Evolutionary conservation across 257 asterid species (phyloP).

Genomic region (Cinchona pubescens): DNA sequence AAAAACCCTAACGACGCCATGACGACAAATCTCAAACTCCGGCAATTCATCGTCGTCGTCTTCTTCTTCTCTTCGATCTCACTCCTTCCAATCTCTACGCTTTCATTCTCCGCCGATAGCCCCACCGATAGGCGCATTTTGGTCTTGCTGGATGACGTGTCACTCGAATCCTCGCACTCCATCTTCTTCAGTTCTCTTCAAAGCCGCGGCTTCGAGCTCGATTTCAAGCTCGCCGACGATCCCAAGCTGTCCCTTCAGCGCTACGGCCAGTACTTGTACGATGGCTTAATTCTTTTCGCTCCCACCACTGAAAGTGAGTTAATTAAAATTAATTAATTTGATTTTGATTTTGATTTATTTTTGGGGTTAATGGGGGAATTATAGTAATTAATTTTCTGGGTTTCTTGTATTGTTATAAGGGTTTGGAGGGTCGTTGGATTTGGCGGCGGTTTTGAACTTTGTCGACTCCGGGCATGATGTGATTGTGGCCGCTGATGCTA

Average conservation of each 20-base stretch:
- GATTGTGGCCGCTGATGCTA: slow-evolving; percentile 71
- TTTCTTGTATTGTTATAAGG: slow-evolving; percentile 26
- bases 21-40: slow-evolving; percentile 10
- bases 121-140: slow-evolving; percentile 69
- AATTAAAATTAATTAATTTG: neutral
- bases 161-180: slow-evolving; percentile 76
- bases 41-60: slow-evolving; percentile 21
- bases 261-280: slow-evolving; percentile 70
- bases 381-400: neutral
- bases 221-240: slow-evolving; percentile 75
- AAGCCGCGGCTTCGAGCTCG: slow-evolving; percentile 65
- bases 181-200: slow-evolving; percentile 54
- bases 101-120: slow-evolving; percentile 52
- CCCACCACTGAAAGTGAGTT: slow-evolving; percentile 63
- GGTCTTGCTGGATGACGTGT: slow-evolving; percentile 65
- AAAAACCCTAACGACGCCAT: slow-evolving; percentile 23
- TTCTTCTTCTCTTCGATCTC: slow-evolving; percentile 35
- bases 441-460: slow-evolving; percentile 66
- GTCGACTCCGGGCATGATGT: slow-evolving; percentile 84
- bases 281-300: slow-evolving; percentile 61
- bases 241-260: slow-evolving; percentile 62
- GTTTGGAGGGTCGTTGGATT: slow-evolving; percentile 75
- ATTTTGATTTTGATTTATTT: neutral
- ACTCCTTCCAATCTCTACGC: slow-evolving; percentile 33
- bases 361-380: no score